These are phyloP conservation scores for Hymenoscyphus albidus DNA, from an alignment of 2,329 filamentous ascomycete species.

Conservation along the genomic window DNA sequence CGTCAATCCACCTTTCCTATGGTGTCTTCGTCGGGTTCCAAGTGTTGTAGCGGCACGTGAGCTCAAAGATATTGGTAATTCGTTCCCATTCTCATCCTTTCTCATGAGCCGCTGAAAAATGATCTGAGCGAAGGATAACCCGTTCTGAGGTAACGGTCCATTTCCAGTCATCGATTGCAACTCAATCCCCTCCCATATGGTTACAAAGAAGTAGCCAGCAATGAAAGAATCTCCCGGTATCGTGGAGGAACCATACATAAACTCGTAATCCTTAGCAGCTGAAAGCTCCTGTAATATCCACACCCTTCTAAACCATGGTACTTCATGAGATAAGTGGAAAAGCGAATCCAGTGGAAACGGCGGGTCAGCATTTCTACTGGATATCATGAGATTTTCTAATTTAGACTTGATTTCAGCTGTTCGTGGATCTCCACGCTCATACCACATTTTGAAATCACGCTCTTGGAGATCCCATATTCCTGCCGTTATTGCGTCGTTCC, in stretches of 20 bases:
- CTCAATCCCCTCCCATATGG: not conserved
- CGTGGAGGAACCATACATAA: not conserved
- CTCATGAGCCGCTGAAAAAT: not conserved
- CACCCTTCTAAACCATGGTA: not conserved
- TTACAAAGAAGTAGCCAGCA: not conserved
- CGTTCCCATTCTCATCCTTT: not conserved
- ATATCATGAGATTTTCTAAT: not conserved
- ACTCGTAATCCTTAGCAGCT: not conserved
- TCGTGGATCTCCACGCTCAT: not conserved
- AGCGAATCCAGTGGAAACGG: not conserved
- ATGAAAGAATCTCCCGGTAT: not conserved
- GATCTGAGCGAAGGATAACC: not conserved
- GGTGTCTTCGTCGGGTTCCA: not conserved
- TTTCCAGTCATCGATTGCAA: not conserved
- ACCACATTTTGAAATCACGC: not conserved
- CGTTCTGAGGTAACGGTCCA: not conserved
- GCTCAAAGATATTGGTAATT: not conserved
- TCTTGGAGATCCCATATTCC: not conserved
- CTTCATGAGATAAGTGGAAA: not conserved
- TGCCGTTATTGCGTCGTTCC: not conserved
- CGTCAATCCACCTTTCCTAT: not conserved
- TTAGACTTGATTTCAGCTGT: not conserved
- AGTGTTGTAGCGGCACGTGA: not conserved
- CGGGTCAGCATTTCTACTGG: not conserved
- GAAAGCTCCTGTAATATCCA: not conserved